These are phyloP conservation scores for Leptosphaerulina australis DNA, from an alignment of 2,329 filamentous ascomycete species.

Conservation along the genomic window DNA sequence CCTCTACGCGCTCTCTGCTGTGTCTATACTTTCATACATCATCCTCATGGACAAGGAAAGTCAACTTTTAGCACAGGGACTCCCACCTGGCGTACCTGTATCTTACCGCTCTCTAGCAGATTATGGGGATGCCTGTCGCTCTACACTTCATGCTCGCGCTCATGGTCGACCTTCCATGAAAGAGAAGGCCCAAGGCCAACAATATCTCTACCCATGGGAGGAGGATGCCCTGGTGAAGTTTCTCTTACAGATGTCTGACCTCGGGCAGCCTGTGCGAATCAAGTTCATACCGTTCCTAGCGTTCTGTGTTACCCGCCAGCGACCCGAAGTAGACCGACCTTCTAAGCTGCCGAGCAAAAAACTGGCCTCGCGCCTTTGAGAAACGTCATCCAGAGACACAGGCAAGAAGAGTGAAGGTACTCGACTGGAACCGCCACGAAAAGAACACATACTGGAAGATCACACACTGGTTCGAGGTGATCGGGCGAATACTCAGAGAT, in stretches of 20 bases:
- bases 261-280: conserved; percentile 24
- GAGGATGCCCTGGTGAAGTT: conserved; percentile 33
- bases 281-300: conserved; percentile 27
- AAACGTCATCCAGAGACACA: conserved; percentile 23
- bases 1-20: no score
- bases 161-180: conserved; percentile 34
- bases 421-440: conserved; percentile 31
- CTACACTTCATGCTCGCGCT: conserved; percentile 8
- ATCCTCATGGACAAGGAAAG: neutral
- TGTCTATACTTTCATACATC: no score
- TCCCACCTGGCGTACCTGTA: neutral
- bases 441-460: conserved; percentile 31
- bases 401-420: conserved; percentile 20
- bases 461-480: conserved; percentile 30
- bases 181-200: conserved; percentile 35
- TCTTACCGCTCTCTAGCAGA: neutral
- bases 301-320: conserved; percentile 2
- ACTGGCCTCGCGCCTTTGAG: conserved; percentile 24
- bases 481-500: conserved; percentile 21
- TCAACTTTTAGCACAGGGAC: neutral
- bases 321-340: conserved; percentile 21
- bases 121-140: neutral
- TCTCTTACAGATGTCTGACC: conserved; percentile 23
- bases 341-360: conserved; percentile 22
- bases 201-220: conserved; percentile 37